Percentiles rank a stretch among this genome's conserved stretches.
phyloP scores from a whole-genome alignment of 2,329 filamentous ascomycete species.

The Thelonectria blattea region DNA sequence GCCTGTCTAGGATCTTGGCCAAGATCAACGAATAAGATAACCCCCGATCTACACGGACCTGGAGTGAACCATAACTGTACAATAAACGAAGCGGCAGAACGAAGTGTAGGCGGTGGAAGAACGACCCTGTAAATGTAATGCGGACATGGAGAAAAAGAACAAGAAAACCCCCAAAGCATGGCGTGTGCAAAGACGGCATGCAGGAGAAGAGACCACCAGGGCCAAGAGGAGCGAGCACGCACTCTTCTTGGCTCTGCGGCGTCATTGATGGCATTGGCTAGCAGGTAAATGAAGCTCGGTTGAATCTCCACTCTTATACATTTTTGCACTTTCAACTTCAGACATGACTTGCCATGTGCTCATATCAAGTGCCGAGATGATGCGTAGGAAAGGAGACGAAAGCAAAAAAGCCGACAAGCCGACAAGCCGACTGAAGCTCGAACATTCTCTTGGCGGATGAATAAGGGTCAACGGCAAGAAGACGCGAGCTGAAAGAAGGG shows the following conservation, averaged over 20 bases:
- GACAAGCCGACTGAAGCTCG: neutral
- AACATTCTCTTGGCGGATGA: neutral
- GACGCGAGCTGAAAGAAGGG: neutral
- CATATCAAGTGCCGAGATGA: neutral
- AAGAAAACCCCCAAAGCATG: neutral
- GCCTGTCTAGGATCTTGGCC: slow-evolving; percentile 76
- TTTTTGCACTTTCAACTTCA: slow-evolving; percentile 28
- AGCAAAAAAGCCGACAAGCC: neutral
- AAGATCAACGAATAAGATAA: slow-evolving; percentile 91
- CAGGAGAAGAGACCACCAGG: neutral
- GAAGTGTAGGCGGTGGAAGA: slow-evolving; percentile 23
- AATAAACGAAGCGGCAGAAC: slow-evolving; percentile 37
- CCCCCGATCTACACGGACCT: slow-evolving; percentile 30
- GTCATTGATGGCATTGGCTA: neutral
- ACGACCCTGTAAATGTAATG: slow-evolving; percentile 30
- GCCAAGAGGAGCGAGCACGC: too few species aligned
- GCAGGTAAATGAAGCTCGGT: neutral
- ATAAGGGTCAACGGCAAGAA: neutral
- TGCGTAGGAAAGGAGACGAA: neutral
- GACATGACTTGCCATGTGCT: neutral
- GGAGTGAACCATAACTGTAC: slow-evolving; percentile 47
- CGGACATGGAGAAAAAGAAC: neutral
- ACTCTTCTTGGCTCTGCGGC: neutral
- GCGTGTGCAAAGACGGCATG: neutral
- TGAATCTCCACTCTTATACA: slow-evolving; percentile 3